Base-by-base conservation (phyloP, 352 stramenopile genomes). In the Phytophthora nicotianae region DNA sequence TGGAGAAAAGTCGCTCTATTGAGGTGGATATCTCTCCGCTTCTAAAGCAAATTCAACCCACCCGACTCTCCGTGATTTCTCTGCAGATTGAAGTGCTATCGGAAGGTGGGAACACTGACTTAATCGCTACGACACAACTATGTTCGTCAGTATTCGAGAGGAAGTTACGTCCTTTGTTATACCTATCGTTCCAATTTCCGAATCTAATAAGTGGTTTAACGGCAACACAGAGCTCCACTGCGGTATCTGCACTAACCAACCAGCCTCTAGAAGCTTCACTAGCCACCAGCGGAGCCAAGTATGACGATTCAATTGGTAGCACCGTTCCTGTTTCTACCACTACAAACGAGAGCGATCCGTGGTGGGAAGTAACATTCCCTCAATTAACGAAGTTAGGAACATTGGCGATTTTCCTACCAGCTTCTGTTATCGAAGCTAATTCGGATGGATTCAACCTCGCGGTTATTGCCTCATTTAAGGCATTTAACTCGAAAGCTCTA, bases 111-210 rank as follows among this genome's bases (percentile, higher is more conserved):
- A 65, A 48, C 21, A 65, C 65, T 0, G 62, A 70, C 1, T 72
- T 54, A 0, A 68, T 58, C 14, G 62, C 67, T 11, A 68, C 53
- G 14, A 89, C 80, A 0, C 82, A 91, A 7, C 45, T 91, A 4
- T 91, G 82, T 27, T 89, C 82, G 5, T 91, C 82, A 0, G 27
- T 75, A 10, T 91, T 91, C 56, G 82, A 86, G 24, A 63, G 78
- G 11, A 72, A 71, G 6, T 50, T 93, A 0, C 68, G 74, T 7
- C 84, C 84, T 5, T 55, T 65, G 5, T 50, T 93, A 0, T 45
- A 66, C 21, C 14, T 90, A 11, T 60, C 43, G 1, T 91, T 86
- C 32, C 13, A 43, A 5, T 87, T 89, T 17, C 71, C 74, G 0
- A 90, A 89, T 23, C 32, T 82, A 5, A 49, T 91, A 4, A 42